Percentiles rank a stretch among this genome's conserved stretches.
phyloP scores from a whole-genome alignment of 805 yeast genomes.

The Candida michaelii region DNA sequence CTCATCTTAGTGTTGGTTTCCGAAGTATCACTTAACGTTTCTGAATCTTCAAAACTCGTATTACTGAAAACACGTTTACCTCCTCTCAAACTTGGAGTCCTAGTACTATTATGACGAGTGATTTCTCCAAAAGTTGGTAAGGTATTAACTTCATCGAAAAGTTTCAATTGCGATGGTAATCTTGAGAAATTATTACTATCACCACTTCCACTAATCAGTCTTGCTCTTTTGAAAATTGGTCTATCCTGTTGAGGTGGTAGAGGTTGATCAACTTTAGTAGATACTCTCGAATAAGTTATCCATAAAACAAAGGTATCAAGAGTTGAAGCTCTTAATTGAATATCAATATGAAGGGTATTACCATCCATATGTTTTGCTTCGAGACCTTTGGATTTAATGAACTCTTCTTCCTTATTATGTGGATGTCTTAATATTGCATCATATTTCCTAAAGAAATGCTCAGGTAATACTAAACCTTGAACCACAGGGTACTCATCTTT shows the following conservation, averaged over 20 bases:
- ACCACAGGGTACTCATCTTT: slow-evolving; percentile 22
- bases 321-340: slow-evolving; percentile 73
- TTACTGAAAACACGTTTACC: slow-evolving; percentile 2
- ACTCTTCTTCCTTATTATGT: slow-evolving; percentile 37
- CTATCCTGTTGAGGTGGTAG: slow-evolving; percentile 1
- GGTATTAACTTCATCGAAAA: slow-evolving; percentile 28
- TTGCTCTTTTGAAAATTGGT: slow-evolving; percentile 15
- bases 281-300: slow-evolving; percentile 76
- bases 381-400: slow-evolving; percentile 64
- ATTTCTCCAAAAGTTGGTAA: slow-evolving; percentile 30
- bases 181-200: slow-evolving; percentile 17
- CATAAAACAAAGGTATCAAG: slow-evolving; percentile 65
- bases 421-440: slow-evolving; percentile 41
- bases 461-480: slow-evolving; percentile 84
- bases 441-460: slow-evolving; percentile 80
- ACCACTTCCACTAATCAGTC: slow-evolving; percentile 15
- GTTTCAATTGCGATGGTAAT: slow-evolving; percentile 57
- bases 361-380: slow-evolving; percentile 74
- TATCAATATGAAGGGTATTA: slow-evolving; percentile 60
- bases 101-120: slow-evolving; percentile 34
- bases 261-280: not conserved
- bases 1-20: slow-evolving; percentile 1
- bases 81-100: slow-evolving; percentile 15
- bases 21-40: not conserved
- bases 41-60: slow-evolving; percentile 2